phyloP scores from a whole-genome alignment of 129 eudicot species.

The Arctium lappa region DNA sequence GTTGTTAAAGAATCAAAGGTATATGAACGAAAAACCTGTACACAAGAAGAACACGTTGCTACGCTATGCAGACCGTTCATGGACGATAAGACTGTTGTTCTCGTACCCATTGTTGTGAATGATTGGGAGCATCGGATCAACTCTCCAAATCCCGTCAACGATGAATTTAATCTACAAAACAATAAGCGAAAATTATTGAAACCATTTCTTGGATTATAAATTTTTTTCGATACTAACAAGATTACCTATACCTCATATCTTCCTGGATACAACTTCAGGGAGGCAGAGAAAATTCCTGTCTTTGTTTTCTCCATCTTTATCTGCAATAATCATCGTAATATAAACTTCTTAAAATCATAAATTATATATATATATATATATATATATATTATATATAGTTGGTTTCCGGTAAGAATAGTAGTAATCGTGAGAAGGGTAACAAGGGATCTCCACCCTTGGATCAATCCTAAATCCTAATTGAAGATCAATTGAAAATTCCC shows the following conservation, averaged over 20 bases:
- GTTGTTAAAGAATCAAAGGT: background rate
- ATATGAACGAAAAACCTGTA: slow-evolving; percentile 21
- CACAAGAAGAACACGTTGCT: slow-evolving; percentile 1
- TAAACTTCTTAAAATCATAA: background rate
- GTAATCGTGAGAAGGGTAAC: too few relatives aligned
- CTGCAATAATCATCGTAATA: slow-evolving; percentile 30
- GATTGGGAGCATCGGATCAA: slow-evolving; percentile 76
- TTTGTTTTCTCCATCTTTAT: slow-evolving; percentile 77
- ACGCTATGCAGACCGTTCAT: slow-evolving; percentile 2
- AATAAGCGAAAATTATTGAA: background rate
- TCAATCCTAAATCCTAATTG: too few relatives aligned
- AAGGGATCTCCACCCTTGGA: too few relatives aligned
- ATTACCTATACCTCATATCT: slow-evolving; percentile 60
- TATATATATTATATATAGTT: background rate
- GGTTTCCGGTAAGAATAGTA: too few relatives aligned
- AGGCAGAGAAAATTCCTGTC: slow-evolving; percentile 61
- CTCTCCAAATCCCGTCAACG: slow-evolving; percentile 79
- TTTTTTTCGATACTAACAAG: background rate
- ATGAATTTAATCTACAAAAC: slow-evolving; percentile 76
- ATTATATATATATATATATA: background rate
- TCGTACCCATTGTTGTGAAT: slow-evolving; percentile 54
- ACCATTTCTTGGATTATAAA: background rate
- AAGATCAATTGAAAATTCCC: too few relatives aligned
- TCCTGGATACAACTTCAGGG: slow-evolving; percentile 72
- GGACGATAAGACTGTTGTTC: slow-evolving; percentile 59